These are phyloP conservation scores for Scedosporium aurantiacum DNA, from an alignment of 2,329 filamentous ascomycete species.

Conservation along the genomic window DNA sequence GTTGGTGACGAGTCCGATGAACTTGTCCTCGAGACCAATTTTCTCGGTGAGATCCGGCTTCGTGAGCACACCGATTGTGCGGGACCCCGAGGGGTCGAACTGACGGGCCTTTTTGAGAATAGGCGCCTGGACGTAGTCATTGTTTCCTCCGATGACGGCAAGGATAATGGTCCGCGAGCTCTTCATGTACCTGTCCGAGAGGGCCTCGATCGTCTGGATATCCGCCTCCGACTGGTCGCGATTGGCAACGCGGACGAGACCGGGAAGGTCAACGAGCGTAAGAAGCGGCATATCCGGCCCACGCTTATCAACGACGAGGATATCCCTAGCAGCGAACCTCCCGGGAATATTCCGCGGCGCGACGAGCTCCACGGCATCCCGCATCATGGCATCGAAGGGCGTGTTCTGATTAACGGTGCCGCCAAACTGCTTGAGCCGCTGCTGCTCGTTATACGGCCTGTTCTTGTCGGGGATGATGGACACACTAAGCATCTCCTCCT, in stretches of 20 bases:
- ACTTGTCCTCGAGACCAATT: slow-evolving; percentile 42
- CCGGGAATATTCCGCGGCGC: slow-evolving; percentile 38
- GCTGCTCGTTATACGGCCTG: slow-evolving; percentile 34
- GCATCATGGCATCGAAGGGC: slow-evolving; percentile 39
- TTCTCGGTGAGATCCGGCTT: slow-evolving; percentile 42
- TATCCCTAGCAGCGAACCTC: slow-evolving; percentile 38
- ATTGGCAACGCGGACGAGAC: slow-evolving; percentile 43
- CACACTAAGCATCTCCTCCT: slow-evolving; percentile 33
- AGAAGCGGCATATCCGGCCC: slow-evolving; percentile 49
- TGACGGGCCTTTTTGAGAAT: slow-evolving; percentile 39
- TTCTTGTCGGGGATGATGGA: slow-evolving; percentile 44
- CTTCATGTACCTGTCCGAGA: slow-evolving; percentile 46
- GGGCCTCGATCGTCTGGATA: slow-evolving; percentile 37
- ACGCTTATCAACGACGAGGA: slow-evolving; percentile 47
- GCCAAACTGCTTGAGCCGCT: slow-evolving; percentile 34
- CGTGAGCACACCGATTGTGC: slow-evolving; percentile 40
- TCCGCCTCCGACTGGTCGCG: slow-evolving; percentile 41
- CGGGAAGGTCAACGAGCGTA: slow-evolving; percentile 51
- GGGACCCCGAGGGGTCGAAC: slow-evolving; percentile 36
- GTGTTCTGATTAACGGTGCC: slow-evolving; percentile 31
- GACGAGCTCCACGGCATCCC: slow-evolving; percentile 38
- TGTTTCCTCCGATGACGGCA: slow-evolving; percentile 43
- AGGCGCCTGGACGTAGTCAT: slow-evolving; percentile 41
- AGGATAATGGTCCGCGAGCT: slow-evolving; percentile 43
- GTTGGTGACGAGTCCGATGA: slow-evolving; percentile 41